Percentiles rank a stretch among this genome's conserved stretches.
These are phyloP conservation scores for Diplodia seriata DNA, from an alignment of 2,329 filamentous ascomycete genomes.

Conservation along the genomic window DNA sequence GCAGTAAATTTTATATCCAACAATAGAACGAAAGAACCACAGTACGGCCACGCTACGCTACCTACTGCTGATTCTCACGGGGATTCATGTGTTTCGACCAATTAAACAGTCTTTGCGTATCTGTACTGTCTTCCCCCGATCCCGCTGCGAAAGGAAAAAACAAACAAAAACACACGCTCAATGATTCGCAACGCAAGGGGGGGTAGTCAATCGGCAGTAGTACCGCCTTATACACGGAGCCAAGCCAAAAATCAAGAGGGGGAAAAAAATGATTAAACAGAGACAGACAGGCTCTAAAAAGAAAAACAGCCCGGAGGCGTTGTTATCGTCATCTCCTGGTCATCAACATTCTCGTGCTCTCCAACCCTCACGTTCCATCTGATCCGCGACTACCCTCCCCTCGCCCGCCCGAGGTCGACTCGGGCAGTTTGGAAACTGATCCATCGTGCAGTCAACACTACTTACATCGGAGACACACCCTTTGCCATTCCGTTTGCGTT, in stretches of 20 bases:
- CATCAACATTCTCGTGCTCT: background rate
- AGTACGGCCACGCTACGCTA: background rate
- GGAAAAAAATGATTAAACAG: background rate
- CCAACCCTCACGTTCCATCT: background rate
- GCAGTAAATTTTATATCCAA: background rate
- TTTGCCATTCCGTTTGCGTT: background rate
- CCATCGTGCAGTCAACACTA: background rate
- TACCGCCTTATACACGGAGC: background rate
- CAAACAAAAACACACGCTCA: background rate
- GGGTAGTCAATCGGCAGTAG: background rate
- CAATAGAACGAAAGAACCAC: background rate
- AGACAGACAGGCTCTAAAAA: background rate
- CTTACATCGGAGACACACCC: background rate
- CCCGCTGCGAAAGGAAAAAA: background rate
- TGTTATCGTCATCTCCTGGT: background rate
- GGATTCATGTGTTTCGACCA: background rate
- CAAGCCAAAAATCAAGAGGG: background rate
- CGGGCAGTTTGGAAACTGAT: background rate
- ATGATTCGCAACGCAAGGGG: background rate
- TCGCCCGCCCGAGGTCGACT: conserved; percentile 21
- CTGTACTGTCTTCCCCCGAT: background rate
- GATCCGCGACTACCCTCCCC: background rate
- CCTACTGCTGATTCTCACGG: background rate
- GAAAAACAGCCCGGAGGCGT: background rate
- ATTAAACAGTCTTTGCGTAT: background rate